Conservation (phyloP, 495 filamentous ascomycete species). For the Oleoguttula mirabilis region DNA sequence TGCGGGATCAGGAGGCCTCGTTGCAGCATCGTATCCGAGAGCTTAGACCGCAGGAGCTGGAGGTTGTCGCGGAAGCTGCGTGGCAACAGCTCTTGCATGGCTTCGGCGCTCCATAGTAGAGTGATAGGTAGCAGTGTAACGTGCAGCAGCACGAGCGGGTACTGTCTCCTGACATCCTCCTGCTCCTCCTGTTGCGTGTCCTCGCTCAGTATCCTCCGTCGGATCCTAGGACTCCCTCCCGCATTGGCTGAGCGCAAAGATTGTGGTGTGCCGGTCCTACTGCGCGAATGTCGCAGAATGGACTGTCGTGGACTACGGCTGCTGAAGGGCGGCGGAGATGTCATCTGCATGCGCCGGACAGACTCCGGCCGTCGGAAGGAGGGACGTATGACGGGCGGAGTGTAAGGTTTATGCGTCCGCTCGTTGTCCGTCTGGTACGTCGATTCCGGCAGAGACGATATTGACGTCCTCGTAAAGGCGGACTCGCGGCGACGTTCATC, state of each 20-base stretch:
- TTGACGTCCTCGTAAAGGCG: constrained; percentile 4
- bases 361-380: constrained; percentile 62
- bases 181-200: constrained; percentile 45
- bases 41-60: constrained; percentile 61
- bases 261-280: constrained; percentile 16
- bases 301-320: constrained; percentile 40
- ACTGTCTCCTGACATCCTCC: constrained; percentile 37
- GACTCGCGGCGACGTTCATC: constrained; percentile 8
- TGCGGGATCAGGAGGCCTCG: constrained; percentile 80
- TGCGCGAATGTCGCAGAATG: constrained; percentile 14
- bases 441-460: constrained; percentile 15
- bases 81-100: constrained; percentile 40
- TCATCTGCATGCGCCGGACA: constrained; percentile 68
- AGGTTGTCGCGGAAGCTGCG: constrained; percentile 54
- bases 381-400: constrained; percentile 32
- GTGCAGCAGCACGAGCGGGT: constrained; percentile 75
- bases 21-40: constrained; percentile 65
- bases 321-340: constrained; percentile 46
- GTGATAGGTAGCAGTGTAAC: constrained; percentile 67
- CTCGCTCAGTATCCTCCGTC: neutral
- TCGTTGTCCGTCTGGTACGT: constrained; percentile 5
- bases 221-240: constrained; percentile 7
- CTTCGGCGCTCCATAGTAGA: constrained; percentile 52
- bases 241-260: constrained; percentile 8
- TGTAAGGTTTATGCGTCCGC: constrained; percentile 20